These are phyloP conservation scores for Colletotrichum zoysiae DNA, from an alignment of 2,329 filamentous ascomycete genomes.

Conservation along the genomic window DNA sequence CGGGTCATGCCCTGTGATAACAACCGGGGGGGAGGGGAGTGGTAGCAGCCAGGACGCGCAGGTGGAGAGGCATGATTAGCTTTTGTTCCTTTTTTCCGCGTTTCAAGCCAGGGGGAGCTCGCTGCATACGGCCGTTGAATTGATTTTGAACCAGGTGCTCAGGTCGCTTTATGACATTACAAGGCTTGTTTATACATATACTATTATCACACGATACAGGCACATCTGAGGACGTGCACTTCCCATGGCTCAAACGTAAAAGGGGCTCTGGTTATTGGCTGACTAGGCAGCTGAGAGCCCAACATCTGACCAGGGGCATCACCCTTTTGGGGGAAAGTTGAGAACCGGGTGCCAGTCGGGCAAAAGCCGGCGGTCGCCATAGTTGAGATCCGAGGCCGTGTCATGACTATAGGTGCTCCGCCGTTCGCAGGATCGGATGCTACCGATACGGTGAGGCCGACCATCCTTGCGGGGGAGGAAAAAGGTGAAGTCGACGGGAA, in stretches of 20 bases:
- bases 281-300: not conserved
- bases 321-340: slow-evolving; percentile 6
- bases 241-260: not conserved
- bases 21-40: not conserved
- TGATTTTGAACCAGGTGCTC: not conserved
- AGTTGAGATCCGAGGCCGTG: slow-evolving; percentile 19
- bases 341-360: slow-evolving; percentile 22
- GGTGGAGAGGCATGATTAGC: too few relatives aligned
- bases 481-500: not conserved
- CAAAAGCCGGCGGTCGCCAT: not conserved
- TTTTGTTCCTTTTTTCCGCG: too few relatives aligned
- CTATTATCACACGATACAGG: not conserved
- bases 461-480: slow-evolving; percentile 1
- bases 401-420: slow-evolving; percentile 23
- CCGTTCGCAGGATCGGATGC: slow-evolving; percentile 20
- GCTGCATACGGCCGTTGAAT: not conserved
- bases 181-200: not conserved
- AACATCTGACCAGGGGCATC: slow-evolving; percentile 7
- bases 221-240: not conserved
- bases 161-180: not conserved
- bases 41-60: too few relatives aligned
- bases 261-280: not conserved
- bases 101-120: not conserved
- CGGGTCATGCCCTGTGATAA: not conserved
- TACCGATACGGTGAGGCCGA: slow-evolving; percentile 9